Evolutionary conservation across 2,329 filamentous ascomycete species (phyloP).

Genomic region (Penicillium olsonii): DNA sequence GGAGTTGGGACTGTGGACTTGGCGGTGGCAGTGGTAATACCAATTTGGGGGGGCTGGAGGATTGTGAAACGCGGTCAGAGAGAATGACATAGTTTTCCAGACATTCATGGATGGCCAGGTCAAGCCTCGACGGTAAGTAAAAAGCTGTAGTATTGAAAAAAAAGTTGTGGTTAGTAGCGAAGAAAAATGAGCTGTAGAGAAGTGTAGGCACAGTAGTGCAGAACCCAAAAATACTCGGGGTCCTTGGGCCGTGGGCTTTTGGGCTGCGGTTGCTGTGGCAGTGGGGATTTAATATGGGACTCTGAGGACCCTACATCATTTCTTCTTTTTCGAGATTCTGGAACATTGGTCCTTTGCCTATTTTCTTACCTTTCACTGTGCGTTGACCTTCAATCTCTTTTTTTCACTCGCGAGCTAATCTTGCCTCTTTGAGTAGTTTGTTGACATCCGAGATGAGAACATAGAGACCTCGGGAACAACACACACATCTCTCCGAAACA

Average conservation of each 20-base stretch:
- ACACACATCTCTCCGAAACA: conserved; percentile 14
- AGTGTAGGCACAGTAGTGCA: too few relatives aligned
- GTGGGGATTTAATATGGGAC: conserved; percentile 29
- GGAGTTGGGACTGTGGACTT: conserved; percentile 40
- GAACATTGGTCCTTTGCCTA: background rate
- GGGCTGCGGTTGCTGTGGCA: conserved; percentile 36
- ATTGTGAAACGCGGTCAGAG: background rate
- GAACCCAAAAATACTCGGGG: too few relatives aligned
- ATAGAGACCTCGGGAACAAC: background rate
- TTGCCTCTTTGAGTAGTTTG: conserved; percentile 38
- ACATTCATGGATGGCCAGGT: too few relatives aligned
- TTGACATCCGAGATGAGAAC: conserved; percentile 28
- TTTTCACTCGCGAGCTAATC: conserved; percentile 10
- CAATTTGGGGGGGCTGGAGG: background rate
- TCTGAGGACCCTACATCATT: conserved; percentile 27
- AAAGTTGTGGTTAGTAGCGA: too few relatives aligned
- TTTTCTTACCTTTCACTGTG: background rate
- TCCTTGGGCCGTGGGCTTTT: background rate
- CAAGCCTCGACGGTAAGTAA: too few relatives aligned
- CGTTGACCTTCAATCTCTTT: background rate
- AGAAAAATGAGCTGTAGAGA: too few relatives aligned
- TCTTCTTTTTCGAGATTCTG: conserved; percentile 3
- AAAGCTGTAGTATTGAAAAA: too few relatives aligned
- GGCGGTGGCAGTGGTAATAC: background rate
- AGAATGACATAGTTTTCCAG: background rate